Evolutionary conservation across 1,139 yeast genomes (phyloP), one percentile per base, ranked within the genome.

Genomic region (Nakaseomyces glabratus): DNA sequence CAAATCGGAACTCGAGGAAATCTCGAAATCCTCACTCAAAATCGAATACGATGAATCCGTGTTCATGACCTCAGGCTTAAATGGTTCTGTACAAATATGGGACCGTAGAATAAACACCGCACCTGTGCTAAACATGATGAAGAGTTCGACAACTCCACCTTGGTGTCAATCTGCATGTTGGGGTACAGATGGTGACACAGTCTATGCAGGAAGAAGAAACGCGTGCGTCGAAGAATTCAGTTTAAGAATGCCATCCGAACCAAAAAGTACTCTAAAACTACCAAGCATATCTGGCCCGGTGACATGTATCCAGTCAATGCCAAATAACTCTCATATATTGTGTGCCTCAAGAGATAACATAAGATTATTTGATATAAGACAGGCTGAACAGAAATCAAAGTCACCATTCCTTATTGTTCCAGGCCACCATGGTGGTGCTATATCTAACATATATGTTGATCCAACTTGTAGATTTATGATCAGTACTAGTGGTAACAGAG

Each of bases 131-230:
- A 64, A 71, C 24, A 59, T 82, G 15, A 74, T 76, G 1, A 72
- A 77, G 3, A 75, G 85, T 0, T 65, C 69, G 5, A 75, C 75
- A 1, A 71, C 77, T 0, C 95, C 97, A 1, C 98, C 98, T 0
- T 90, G 97, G 97, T 81, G 95, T 58, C 78, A 82, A 71, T 72
- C 85, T n/a, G 77, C 95, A 1, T 73, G 85, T 35, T 93, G 97
- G 97, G 79, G 95, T 4, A 66, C 68, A 37, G 78, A 79, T 49
- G 98, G 98, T 6, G 78, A 82, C 40, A 67, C 65, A 31, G 69
- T 88, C 10, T 90, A 69, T 50, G 86, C 78, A 3, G 98, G 98
- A 1, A 70, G 98, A 44, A 71, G 98, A 55, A 90, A 88, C 55
- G 80, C 93, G 31, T 69, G 80, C 0, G 86, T 88, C 4, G 97